Percentiles rank a stretch among this genome's conserved stretches.
Evolutionary conservation across 2,329 filamentous ascomycete species (phyloP).

Genomic region (Botrytis paeoniae): DNA sequence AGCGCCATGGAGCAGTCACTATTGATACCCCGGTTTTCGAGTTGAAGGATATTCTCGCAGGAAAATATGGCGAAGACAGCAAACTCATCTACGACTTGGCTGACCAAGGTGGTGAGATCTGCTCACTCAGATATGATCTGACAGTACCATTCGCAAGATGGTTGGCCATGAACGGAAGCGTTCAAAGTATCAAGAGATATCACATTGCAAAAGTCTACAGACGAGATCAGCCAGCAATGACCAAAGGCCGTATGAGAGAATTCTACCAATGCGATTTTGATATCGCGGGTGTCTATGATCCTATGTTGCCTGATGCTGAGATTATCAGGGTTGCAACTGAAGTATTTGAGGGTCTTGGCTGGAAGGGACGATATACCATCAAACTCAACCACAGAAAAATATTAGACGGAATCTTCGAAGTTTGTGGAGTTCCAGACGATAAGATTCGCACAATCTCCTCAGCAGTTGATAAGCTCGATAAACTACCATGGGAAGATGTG

Average conservation of each 20-base stretch:
- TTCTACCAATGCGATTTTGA: slow-evolving; percentile 98
- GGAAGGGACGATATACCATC: slow-evolving; percentile 66
- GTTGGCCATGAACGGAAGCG: slow-evolving; percentile 79
- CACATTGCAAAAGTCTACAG: slow-evolving; percentile 93
- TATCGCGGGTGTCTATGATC: slow-evolving; percentile 81
- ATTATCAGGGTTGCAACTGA: slow-evolving; percentile 81
- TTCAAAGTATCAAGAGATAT: slow-evolving; percentile 87
- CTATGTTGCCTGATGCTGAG: slow-evolving; percentile 91
- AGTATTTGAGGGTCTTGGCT: slow-evolving; percentile 77
- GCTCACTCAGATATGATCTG: slow-evolving; percentile 80
- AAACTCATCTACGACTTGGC: slow-evolving; percentile 89
- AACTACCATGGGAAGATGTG: slow-evolving; percentile 85
- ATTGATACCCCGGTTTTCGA: slow-evolving; percentile 85
- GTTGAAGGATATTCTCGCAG: slow-evolving; percentile 78
- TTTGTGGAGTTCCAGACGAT: slow-evolving; percentile 82
- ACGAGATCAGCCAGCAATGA: slow-evolving; percentile 79
- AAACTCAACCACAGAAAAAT: slow-evolving; percentile 96
- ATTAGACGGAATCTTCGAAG: slow-evolving; percentile 85
- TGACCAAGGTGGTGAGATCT: slow-evolving; percentile 83
- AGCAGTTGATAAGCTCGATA: slow-evolving; percentile 94
- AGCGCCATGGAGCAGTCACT: slow-evolving; percentile 75
- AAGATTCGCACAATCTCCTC: slow-evolving; percentile 88
- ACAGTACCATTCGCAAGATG: slow-evolving; percentile 90
- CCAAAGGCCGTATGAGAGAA: slow-evolving; percentile 89
- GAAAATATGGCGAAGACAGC: slow-evolving; percentile 89